These are phyloP conservation scores for Ceratocystis colombiana DNA, from an alignment of 2,329 filamentous ascomycete species.

Conservation along the genomic window DNA sequence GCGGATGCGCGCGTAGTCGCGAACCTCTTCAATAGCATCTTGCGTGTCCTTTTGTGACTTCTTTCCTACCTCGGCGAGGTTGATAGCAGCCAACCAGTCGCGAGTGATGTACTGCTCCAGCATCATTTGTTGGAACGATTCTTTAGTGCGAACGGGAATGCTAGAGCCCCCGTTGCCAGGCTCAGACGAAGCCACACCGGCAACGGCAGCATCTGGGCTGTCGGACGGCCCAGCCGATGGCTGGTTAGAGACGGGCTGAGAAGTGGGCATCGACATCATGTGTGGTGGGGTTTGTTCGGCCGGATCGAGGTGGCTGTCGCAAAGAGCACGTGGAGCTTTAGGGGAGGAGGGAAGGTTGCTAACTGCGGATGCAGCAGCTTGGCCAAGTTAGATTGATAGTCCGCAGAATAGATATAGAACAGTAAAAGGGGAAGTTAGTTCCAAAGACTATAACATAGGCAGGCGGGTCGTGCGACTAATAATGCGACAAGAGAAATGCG, in stretches of 20 bases:
- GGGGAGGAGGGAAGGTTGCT: background rate
- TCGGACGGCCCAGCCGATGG: conserved; percentile 1
- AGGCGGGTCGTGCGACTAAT: conserved; percentile 36
- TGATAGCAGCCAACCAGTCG: conserved; percentile 46
- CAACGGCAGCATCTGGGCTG: conserved; percentile 29
- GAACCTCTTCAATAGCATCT: conserved; percentile 55
- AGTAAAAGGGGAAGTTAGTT: conserved; percentile 3
- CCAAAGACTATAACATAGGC: conserved; percentile 29
- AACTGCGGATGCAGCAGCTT: conserved; percentile 4
- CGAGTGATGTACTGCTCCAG: conserved; percentile 46
- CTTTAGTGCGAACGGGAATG: conserved; percentile 43
- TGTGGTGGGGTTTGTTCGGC: conserved; percentile 11
- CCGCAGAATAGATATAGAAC: background rate
- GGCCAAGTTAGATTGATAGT: background rate
- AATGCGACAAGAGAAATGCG: conserved; percentile 27
- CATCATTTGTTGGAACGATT: conserved; percentile 44
- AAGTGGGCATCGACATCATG: conserved; percentile 18
- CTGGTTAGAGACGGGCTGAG: conserved; percentile 14
- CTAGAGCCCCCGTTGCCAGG: conserved; percentile 29
- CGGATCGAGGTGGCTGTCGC: conserved; percentile 28
- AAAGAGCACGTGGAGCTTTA: conserved; percentile 25
- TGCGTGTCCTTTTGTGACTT: conserved; percentile 48
- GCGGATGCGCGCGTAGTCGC: conserved; percentile 57
- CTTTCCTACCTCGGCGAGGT: conserved; percentile 42
- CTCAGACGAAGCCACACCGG: conserved; percentile 25